phyloP scores from a whole-genome alignment of 495 filamentous ascomycete species.

The Penicillium odoratum region DNA sequence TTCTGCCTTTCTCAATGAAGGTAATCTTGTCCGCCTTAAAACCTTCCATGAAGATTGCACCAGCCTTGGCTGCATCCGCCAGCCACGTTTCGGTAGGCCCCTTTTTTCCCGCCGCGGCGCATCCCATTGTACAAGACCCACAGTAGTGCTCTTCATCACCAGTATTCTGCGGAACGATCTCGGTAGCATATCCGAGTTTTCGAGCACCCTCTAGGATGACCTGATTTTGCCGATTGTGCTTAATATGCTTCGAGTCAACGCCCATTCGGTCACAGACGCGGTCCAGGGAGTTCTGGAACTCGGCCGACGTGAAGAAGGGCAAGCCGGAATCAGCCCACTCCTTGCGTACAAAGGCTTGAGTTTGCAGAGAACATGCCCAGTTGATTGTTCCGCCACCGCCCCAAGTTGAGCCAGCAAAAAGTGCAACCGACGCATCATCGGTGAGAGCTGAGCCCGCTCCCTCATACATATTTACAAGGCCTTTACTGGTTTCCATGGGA shows the following conservation, averaged over 20 bases:
- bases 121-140: constrained; percentile 79
- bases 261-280: constrained; percentile 74
- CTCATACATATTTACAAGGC: constrained; percentile 63
- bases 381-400: constrained; percentile 88
- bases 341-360: constrained; percentile 73
- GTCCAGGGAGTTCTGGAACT: constrained; percentile 77
- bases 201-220: constrained; percentile 72
- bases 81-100: constrained; percentile 76
- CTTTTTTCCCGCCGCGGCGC: constrained; percentile 69
- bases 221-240: constrained; percentile 69
- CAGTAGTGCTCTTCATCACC: constrained; percentile 68
- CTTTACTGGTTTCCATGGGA: constrained; percentile 65
- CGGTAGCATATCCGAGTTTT: constrained; percentile 71
- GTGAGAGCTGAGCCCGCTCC: constrained; percentile 50
- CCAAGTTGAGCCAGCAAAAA: constrained; percentile 71
- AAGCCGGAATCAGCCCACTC: constrained; percentile 78
- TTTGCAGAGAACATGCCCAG: constrained; percentile 80
- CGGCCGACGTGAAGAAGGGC: constrained; percentile 70
- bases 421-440: constrained; percentile 61
- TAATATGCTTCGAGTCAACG: constrained; percentile 62
- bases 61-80: constrained; percentile 71
- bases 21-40: constrained; percentile 65
- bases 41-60: constrained; percentile 79
- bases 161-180: constrained; percentile 77
- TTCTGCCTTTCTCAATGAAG: constrained; percentile 57